Conservation (phyloP, 2,329 filamentous ascomycete genomes). For the Fusarium verrucosum region DNA sequence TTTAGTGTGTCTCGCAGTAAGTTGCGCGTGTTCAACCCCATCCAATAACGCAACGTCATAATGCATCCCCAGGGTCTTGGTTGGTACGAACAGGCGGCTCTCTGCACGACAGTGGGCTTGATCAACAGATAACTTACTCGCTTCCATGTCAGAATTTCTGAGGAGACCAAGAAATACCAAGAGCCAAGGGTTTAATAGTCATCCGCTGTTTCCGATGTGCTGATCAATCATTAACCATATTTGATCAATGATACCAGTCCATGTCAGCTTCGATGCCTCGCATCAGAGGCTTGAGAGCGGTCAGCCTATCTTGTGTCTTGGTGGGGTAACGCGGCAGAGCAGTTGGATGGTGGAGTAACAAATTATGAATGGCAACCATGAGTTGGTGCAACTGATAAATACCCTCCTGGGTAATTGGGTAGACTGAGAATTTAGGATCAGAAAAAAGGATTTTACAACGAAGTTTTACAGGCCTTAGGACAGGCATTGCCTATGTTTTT, state of each 20-base stretch:
- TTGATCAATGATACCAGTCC: constrained; percentile 6
- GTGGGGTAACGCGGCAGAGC: constrained; percentile 15
- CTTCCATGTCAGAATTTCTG: background rate
- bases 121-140: constrained; percentile 4
- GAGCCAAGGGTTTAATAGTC: background rate
- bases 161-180: background rate
- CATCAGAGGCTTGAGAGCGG: constrained; percentile 26
- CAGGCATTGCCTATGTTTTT: too few relatives aligned
- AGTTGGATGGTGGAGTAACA: background rate
- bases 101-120: constrained; percentile 20
- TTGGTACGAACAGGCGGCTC: constrained; percentile 29
- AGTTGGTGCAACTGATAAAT: too few relatives aligned
- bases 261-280: constrained; percentile 11
- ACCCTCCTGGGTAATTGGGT: too few relatives aligned
- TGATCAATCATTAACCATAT: constrained; percentile 11
- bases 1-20: constrained; percentile 35
- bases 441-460: too few relatives aligned
- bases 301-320: constrained; percentile 21
- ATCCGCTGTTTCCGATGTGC: constrained; percentile 1
- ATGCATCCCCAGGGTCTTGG: constrained; percentile 27
- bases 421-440: too few relatives aligned
- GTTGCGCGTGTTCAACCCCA: constrained; percentile 36
- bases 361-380: background rate
- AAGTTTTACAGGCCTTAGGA: too few relatives aligned
- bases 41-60: constrained; percentile 40